Evolutionary conservation across 2,329 filamentous ascomycete genomes (phyloP).

Genomic region (Penicillium sp.): DNA sequence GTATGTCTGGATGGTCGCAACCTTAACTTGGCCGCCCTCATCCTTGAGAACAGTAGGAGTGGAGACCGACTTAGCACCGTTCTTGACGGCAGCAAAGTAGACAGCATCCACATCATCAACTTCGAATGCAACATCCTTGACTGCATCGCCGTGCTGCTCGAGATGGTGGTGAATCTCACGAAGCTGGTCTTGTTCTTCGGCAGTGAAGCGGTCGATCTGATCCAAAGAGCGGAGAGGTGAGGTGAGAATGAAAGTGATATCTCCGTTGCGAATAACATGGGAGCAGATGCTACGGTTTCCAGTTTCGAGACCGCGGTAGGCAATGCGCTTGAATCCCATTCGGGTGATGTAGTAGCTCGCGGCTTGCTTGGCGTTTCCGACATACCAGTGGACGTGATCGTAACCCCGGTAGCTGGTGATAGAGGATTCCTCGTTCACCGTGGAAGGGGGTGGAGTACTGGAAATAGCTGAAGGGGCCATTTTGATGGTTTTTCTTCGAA

Average conservation of each 20-base stretch:
- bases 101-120: conserved; percentile 85
- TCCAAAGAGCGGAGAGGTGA: conserved; percentile 60
- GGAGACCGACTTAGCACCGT: conserved; percentile 42
- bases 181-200: conserved; percentile 65
- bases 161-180: conserved; percentile 78
- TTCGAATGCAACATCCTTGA: conserved; percentile 94
- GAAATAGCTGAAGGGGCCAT: conserved; percentile 37
- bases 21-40: conserved; percentile 65
- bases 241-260: conserved; percentile 46
- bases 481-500: conserved; percentile 2
- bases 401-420: conserved; percentile 68
- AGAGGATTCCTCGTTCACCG: conserved; percentile 16
- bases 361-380: conserved; percentile 94
- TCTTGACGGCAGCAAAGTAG: conserved; percentile 68
- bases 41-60: conserved; percentile 61
- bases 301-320: conserved; percentile 86
- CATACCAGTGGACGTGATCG: conserved; percentile 93
- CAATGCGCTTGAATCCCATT: conserved; percentile 80
- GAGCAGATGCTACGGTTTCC: conserved; percentile 78
- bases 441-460: conserved; percentile 23
- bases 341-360: conserved; percentile 84
- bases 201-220: conserved; percentile 56
- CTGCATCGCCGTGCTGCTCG: conserved; percentile 85
- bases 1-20: conserved; percentile 85
- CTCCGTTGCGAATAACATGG: conserved; percentile 62